These are phyloP conservation scores for Pichia sp. DNA, from an alignment of 1,139 yeast genomes.

Conservation along the genomic window DNA sequence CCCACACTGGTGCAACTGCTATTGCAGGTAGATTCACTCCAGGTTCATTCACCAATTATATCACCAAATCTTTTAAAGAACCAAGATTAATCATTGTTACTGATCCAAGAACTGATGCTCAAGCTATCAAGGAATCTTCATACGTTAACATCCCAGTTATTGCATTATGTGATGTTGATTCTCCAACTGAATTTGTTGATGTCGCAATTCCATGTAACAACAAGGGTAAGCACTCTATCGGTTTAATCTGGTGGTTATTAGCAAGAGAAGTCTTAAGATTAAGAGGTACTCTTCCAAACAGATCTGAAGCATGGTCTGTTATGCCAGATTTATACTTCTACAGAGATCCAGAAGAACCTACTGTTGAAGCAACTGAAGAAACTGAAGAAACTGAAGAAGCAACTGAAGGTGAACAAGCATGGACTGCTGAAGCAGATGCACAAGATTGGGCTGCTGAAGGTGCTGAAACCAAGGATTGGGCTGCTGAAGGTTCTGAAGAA, in stretches of 20 bases:
- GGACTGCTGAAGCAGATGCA: slow-evolving; percentile 37
- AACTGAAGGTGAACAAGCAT: slow-evolving; percentile 51
- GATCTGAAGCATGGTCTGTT: slow-evolving; percentile 96
- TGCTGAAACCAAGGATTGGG: slow-evolving; percentile 37
- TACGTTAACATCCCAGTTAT: slow-evolving; percentile 99
- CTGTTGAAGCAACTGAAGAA: slow-evolving; percentile 60
- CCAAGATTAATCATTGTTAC: slow-evolving; percentile 99
- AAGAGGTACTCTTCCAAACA: slow-evolving; percentile 96
- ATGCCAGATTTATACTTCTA: slow-evolving; percentile 99
- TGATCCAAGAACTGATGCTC: slow-evolving; percentile 99
- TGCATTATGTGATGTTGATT: slow-evolving; percentile 97
- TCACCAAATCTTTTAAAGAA: slow-evolving; percentile 99
- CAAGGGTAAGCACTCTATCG: slow-evolving; percentile 99
- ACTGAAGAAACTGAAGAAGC: slow-evolving; percentile 55
- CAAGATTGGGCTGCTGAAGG: slow-evolving; percentile 70
- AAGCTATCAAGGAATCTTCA: slow-evolving; percentile 99
- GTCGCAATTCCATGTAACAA: slow-evolving; percentile 99
- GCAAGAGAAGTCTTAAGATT: slow-evolving; percentile 99
- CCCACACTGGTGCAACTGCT: slow-evolving; percentile 99
- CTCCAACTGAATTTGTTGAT: slow-evolving; percentile 98
- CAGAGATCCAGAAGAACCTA: slow-evolving; percentile 99
- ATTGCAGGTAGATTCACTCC: slow-evolving; percentile 99
- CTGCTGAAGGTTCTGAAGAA: slow-evolving; percentile 31
- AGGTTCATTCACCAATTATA: slow-evolving; percentile 99
- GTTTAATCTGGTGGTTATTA: slow-evolving; percentile 99